phyloP scores from a whole-genome alignment of 352 stramenopile species.

The Phytophthora citrophthora region DNA sequence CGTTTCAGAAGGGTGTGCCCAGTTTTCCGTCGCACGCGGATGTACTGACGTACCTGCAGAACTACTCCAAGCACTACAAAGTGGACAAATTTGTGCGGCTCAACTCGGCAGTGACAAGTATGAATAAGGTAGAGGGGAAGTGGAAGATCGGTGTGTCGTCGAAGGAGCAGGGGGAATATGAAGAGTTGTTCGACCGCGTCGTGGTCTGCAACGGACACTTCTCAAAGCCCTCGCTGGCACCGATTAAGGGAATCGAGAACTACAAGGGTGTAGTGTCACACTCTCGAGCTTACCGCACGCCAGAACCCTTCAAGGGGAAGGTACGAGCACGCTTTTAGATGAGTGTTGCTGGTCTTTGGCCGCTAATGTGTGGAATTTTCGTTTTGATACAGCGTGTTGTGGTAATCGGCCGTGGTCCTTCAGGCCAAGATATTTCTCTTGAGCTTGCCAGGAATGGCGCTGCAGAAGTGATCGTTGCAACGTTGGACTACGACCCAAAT shows the following conservation, averaged over 20 bases:
- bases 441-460: conserved; percentile 56
- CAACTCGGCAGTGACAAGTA: conserved; percentile 55
- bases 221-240: conserved; percentile 50
- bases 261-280: conserved; percentile 50
- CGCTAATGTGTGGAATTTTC: background rate
- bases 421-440: conserved; percentile 81
- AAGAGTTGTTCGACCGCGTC: conserved; percentile 76
- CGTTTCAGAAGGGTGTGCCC: conserved; percentile 56
- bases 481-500: conserved; percentile 44
- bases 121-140: conserved; percentile 41
- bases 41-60: conserved; percentile 75
- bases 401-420: conserved; percentile 71
- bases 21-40: conserved; percentile 71
- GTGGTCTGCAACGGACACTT: conserved; percentile 86
- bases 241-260: conserved; percentile 62
- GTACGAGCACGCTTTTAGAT: conserved; percentile 5
- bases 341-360: too few species aligned
- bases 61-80: conserved; percentile 62
- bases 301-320: conserved; percentile 53
- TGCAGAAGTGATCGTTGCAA: conserved; percentile 66
- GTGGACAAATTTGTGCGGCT: conserved; percentile 59
- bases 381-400: conserved; percentile 48
- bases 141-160: conserved; percentile 58
- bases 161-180: conserved; percentile 49
- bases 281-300: conserved; percentile 65